Evolutionary conservation across 2,329 filamentous ascomycete genomes (phyloP).

Genomic region (Aspergillus eucalypticola): DNA sequence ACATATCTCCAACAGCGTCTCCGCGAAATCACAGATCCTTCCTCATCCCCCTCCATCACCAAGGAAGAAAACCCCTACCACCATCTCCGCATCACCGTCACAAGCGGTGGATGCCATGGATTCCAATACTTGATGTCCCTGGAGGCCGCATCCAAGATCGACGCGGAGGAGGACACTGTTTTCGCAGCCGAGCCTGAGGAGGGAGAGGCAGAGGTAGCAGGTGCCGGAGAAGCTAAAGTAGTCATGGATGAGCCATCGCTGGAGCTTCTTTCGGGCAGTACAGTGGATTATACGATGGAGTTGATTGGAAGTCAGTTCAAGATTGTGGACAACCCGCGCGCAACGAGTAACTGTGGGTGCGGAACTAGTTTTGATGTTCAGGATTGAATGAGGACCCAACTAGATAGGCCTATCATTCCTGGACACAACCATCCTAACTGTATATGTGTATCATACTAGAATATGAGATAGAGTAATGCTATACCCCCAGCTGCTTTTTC

Average conservation of each 20-base stretch:
- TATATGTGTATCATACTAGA: slow-evolving; percentile 18
- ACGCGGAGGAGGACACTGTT: slow-evolving; percentile 79
- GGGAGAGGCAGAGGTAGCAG: slow-evolving; percentile 32
- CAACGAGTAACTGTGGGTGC: slow-evolving; percentile 93
- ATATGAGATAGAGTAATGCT: slow-evolving; percentile 20
- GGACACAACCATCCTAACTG: background rate
- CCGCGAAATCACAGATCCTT: slow-evolving; percentile 66
- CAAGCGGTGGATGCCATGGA: slow-evolving; percentile 92
- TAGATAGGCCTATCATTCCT: background rate
- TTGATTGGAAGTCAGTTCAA: slow-evolving; percentile 95
- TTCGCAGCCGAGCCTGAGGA: slow-evolving; percentile 64
- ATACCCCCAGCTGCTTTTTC: slow-evolving; percentile 29
- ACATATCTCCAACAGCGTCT: slow-evolving; percentile 56
- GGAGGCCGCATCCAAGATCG: slow-evolving; percentile 58
- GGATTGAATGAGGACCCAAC: slow-evolving; percentile 53
- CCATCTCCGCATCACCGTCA: slow-evolving; percentile 86
- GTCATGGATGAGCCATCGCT: slow-evolving; percentile 86
- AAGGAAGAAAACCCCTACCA: slow-evolving; percentile 68
- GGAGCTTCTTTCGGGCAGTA: slow-evolving; percentile 87
- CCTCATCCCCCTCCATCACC: slow-evolving; percentile 40
- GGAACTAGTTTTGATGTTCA: slow-evolving; percentile 93
- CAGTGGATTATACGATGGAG: slow-evolving; percentile 94
- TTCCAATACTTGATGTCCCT: slow-evolving; percentile 97
- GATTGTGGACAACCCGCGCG: slow-evolving; percentile 88
- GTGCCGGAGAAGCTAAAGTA: slow-evolving; percentile 67